Evolutionary conservation across 2,329 filamentous ascomycete genomes (phyloP), one percentile per base, ranked within the genome.

Genomic region (Rutstroemia sp.): DNA sequence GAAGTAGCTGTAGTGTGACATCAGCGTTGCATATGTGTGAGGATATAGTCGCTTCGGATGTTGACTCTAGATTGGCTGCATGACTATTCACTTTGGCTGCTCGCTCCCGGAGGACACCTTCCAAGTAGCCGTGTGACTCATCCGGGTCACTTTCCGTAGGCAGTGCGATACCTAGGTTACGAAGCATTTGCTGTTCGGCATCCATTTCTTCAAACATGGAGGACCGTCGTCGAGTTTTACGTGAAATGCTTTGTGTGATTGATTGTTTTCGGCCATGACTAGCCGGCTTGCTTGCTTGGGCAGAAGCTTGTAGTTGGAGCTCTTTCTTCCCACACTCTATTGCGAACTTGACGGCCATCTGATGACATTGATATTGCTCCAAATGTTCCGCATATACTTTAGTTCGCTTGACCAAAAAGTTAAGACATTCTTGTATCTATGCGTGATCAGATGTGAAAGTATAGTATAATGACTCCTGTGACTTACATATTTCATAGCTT

Each of bases 351-450:
- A 64, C 21, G n/a, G 65, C 63, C 62, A 66, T 66, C 52, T 76
- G 75, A 62, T 81, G 77, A 1, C 75, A 76, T 39, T 76, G 74
- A 52, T 75, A 71, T 2, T 73, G 72, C 49, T 76, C 71, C 2
- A 78, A 67, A 25, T 75, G 73, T 3, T 70, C 62, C 2, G 72
- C 68, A 3, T 81, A 69, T 1, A 72, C 68, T 10, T 71, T 66
- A 5, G 76, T 72, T n/a, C 77, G 75, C 37, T 76, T 74, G 2
- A 79, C 68, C 0, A 83, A 70, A 58, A 79, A 77, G 52, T 75
- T 71, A 1, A 83, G 70, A 58, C 79, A 82, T 19, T 77, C 72
- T 38, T 77, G 71, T 19, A 82, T 75, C 79, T 82, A 53, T 2
- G 16, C 8, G 10, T 18, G 6, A 25, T 60, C 34, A 34, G 48